Conservation (phyloP, 805 yeast genomes). For the Blastobotrys terrestris region DNA sequence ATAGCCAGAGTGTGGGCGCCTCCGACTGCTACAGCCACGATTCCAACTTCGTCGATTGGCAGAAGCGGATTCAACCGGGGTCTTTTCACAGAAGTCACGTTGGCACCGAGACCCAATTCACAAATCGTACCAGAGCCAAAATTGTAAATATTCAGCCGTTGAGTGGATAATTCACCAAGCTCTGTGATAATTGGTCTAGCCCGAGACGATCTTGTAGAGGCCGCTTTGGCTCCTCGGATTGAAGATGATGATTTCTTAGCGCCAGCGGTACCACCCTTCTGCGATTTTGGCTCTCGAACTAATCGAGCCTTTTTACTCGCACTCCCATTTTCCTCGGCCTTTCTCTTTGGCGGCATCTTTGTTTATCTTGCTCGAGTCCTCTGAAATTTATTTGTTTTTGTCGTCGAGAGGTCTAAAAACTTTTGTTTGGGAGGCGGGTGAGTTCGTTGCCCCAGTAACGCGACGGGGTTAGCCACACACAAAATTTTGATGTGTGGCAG, state of each 20-base stretch:
- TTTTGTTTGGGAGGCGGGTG: neutral
- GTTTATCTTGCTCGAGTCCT: neutral
- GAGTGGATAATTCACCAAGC: slow-evolving; percentile 31
- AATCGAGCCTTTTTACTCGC: neutral
- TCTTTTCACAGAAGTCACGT: slow-evolving; percentile 88
- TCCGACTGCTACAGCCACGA: slow-evolving; percentile 87
- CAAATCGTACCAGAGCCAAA: slow-evolving; percentile 99
- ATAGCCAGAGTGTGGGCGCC: slow-evolving; percentile 92
- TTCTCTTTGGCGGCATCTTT: neutral
- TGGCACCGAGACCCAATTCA: slow-evolving; percentile 96
- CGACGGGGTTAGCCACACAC: neutral
- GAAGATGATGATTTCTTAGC: neutral
- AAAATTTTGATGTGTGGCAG: neutral
- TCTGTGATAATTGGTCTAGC: slow-evolving; percentile 13
- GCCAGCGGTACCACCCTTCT: neutral
- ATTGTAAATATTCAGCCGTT: slow-evolving; percentile 70
- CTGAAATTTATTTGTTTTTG: neutral
- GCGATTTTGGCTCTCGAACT: neutral
- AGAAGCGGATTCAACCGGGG: slow-evolving; percentile 86
- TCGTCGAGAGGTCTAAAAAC: neutral
- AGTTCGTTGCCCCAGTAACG: neutral
- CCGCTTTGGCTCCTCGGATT: neutral
- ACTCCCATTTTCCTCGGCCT: neutral
- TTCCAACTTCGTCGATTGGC: slow-evolving; percentile 52
- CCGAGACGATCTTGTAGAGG: slow-evolving; percentile 2